Percentiles rank a stretch among this genome's conserved stretches.
phyloP scores from a whole-genome alignment of 2,329 filamentous ascomycete genomes.

The Fusarium liriodendri region DNA sequence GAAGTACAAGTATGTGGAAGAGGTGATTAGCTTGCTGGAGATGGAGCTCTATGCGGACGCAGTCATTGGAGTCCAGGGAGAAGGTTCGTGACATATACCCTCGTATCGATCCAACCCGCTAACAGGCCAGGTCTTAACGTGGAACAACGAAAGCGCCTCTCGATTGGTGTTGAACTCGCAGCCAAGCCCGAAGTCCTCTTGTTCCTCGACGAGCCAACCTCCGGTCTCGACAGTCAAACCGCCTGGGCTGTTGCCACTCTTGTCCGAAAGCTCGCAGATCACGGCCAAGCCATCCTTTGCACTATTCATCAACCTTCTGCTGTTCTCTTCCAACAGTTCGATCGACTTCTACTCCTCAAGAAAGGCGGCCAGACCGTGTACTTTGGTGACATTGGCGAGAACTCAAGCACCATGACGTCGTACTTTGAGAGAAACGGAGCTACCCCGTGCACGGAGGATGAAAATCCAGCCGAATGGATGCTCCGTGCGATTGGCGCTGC shows the following conservation, averaged over 20 bases:
- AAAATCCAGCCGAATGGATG: not conserved
- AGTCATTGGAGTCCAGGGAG: conserved; percentile 68
- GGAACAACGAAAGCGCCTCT: conserved; percentile 67
- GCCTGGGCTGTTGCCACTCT: conserved; percentile 70
- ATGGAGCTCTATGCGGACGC: conserved; percentile 73
- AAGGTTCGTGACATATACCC: conserved; percentile 46
- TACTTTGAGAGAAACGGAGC: not conserved
- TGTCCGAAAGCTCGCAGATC: conserved; percentile 67
- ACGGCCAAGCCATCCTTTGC: conserved; percentile 64
- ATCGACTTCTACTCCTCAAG: conserved; percentile 71
- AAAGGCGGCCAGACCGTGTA: conserved; percentile 75
- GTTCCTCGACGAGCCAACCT: conserved; percentile 68
- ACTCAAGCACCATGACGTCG: not conserved
- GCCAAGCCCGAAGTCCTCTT: conserved; percentile 65
- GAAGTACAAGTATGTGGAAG: conserved; percentile 83
- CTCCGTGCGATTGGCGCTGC: not conserved
- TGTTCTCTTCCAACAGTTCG: conserved; percentile 66
- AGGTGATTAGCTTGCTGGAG: conserved; percentile 72
- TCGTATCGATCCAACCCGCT: not conserved
- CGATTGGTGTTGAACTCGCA: conserved; percentile 66
- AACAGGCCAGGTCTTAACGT: conserved; percentile 55
- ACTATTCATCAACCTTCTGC: conserved; percentile 67
- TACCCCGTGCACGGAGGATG: not conserved
- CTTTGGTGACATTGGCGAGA: conserved; percentile 53
- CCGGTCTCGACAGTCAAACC: conserved; percentile 68